Base-by-base conservation (phyloP, 1,284 basidiomycete species). In the Leccinum angustisporum region DNA sequence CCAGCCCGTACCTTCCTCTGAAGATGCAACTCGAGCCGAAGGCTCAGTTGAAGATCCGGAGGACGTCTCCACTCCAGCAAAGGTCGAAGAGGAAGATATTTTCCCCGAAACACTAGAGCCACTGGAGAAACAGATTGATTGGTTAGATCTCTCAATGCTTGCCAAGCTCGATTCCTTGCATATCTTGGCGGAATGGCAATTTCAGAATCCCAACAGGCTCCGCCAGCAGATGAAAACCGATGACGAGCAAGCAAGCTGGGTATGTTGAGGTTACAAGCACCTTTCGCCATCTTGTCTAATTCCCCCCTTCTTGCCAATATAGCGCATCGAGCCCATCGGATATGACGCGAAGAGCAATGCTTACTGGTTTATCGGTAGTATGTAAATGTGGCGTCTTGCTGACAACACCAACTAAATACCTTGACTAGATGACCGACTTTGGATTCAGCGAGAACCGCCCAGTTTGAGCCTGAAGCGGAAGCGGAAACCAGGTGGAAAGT, bases 251-350 rank as follows among this genome's bases (percentile, higher is more conserved):
- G 90, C 88, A 30, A 77, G 81, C 50, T 93, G 91, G 91, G 91
- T 91, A 65, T 66, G 86, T 81, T 33, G 33, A 25, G 25, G 31
- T 13, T 16, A 13, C 9, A n/a, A 25, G 2, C 14, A 21, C 48
- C 38, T 54, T 38, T 31, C 52, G 5, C 56, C 46, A 38, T 56
- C 30, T 30, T 56, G 31, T 53, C 52, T 46, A 6, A 46, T 13
- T 9, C 7, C 52, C 52, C 30, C 52, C 16, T 52, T 7, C 27
- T 18, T 8, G 11, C 33, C 30, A 31, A 67, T 50, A 50, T 68
- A 94, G 92, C 86, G 93, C 33, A 87, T 92, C 59, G 91, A 94
- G 69, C 94, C 94, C 2, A 86, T 95, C 66, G 94, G 95, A 8
- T 92, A 90, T 70, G 94, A 97, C 70, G 81, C 84, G 18, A 87